A percentile compares a stretch with the other conserved stretches of the same genome.
These are phyloP conservation scores for Saturnispora diversa DNA, from an alignment of 805 yeast genomes.

Conservation along the genomic window DNA sequence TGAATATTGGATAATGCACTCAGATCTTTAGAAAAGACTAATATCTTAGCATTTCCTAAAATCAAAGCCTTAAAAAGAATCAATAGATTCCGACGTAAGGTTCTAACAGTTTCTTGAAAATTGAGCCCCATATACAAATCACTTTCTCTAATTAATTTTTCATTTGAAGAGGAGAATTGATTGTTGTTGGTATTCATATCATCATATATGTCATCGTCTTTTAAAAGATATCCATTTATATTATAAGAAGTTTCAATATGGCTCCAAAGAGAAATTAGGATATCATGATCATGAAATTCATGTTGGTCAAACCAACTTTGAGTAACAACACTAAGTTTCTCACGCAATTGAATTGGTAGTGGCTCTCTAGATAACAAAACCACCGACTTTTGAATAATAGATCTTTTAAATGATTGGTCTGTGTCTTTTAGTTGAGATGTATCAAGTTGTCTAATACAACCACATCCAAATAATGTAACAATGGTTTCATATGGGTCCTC, in stretches of 20 bases:
- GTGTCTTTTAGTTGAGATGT: constrained; percentile 43
- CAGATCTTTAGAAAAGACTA: constrained; percentile 73
- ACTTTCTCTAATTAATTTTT: constrained; percentile 37
- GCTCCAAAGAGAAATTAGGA: constrained; percentile 62
- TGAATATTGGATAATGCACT: constrained; percentile 76
- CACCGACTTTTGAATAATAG: constrained; percentile 84
- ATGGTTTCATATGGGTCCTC: constrained; percentile 25
- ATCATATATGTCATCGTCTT: constrained; percentile 29
- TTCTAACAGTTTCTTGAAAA: constrained; percentile 52
- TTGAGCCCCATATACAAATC: constrained; percentile 70
- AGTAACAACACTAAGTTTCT: constrained; percentile 84
- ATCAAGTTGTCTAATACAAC: constrained; percentile 81
- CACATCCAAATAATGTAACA: constrained; percentile 85
- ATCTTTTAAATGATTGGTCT: constrained; percentile 35
- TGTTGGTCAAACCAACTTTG: constrained; percentile 77
- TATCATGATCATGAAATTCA: constrained; percentile 60
- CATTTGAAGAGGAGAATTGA: neutral
- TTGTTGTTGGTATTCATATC: neutral
- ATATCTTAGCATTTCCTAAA: constrained; percentile 61
- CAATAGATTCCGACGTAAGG: constrained; percentile 51
- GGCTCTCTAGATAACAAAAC: constrained; percentile 80
- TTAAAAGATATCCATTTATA: constrained; percentile 21
- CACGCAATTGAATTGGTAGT: constrained; percentile 78
- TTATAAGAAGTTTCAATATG: constrained; percentile 45
- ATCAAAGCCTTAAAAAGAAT: constrained; percentile 62